Conservation (phyloP, 78 protist genomes). For the Dictyostelium brefeldianum region DNA sequence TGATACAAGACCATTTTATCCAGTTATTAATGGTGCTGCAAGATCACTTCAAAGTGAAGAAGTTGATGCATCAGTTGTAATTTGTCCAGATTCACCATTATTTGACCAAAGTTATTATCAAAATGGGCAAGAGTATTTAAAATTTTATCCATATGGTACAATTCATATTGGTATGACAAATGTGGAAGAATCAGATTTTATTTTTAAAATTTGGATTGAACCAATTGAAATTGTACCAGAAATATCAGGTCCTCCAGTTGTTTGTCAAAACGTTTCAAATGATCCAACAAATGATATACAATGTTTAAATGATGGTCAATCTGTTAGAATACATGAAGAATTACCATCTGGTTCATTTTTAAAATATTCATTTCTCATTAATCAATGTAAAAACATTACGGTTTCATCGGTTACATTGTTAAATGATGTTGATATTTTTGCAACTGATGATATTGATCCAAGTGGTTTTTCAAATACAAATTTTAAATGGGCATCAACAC, state of each 20-base stretch:
- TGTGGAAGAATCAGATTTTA: background rate
- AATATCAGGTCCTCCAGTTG: background rate
- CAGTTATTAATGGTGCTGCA: background rate
- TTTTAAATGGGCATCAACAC: slow-evolving; percentile 14
- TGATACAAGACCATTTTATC: slow-evolving; percentile 1
- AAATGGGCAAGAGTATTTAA: background rate
- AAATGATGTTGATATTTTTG: slow-evolving; percentile 51
- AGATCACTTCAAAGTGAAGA: slow-evolving; percentile 1
- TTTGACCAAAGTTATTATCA: background rate
- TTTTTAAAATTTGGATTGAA: slow-evolving; percentile 37
- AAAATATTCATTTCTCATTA: slow-evolving; percentile 16
- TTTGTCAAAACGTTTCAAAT: background rate
- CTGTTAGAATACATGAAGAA: background rate
- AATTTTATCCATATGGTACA: slow-evolving; percentile 45
- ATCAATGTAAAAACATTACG: slow-evolving; percentile 35
- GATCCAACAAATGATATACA: background rate
- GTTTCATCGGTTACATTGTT: background rate
- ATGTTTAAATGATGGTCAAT: slow-evolving; percentile 40
- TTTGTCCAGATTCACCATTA: slow-evolving; percentile 23
- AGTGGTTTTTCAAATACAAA: background rate
- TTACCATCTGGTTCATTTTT: background rate
- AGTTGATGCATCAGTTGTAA: background rate
- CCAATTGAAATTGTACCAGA: background rate
- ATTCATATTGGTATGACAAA: background rate
- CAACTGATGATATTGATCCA: slow-evolving; percentile 1